A percentile compares a stretch with the other conserved stretches of the same genome.
Evolutionary conservation across 2,329 filamentous ascomycete species (phyloP).

Genomic region (Aspergillus sp.): DNA sequence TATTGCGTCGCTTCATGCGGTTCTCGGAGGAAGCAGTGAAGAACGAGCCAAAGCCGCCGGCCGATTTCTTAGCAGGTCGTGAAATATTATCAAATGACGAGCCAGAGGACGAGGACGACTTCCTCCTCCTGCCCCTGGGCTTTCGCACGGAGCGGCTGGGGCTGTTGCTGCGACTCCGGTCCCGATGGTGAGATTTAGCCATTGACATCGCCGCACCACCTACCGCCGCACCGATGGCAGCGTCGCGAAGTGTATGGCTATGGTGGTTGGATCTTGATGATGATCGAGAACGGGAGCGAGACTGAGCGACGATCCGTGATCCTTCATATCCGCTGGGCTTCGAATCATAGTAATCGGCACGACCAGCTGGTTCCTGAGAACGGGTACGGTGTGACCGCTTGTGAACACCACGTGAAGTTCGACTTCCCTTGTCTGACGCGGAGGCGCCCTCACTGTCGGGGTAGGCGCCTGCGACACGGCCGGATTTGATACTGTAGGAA

Average conservation of each 20-base stretch:
- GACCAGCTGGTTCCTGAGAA: slow-evolving; percentile 37
- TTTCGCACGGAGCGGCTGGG: slow-evolving; percentile 39
- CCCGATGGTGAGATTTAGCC: slow-evolving; percentile 24
- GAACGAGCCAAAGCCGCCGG: slow-evolving; percentile 60
- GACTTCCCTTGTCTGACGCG: slow-evolving; percentile 37
- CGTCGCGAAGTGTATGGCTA: slow-evolving; percentile 32
- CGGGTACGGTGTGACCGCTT: slow-evolving; percentile 29
- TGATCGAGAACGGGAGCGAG: slow-evolving; percentile 43
- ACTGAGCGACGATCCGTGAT: slow-evolving; percentile 32
- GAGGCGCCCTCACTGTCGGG: slow-evolving; percentile 30
- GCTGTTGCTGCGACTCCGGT: slow-evolving; percentile 24
- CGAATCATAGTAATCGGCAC: slow-evolving; percentile 28
- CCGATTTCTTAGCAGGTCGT: slow-evolving; percentile 49
- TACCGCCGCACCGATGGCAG: slow-evolving; percentile 39
- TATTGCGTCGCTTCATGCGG: slow-evolving; percentile 47
- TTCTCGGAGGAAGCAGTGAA: slow-evolving; percentile 63
- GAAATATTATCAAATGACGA: slow-evolving; percentile 68
- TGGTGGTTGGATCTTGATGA: slow-evolving; percentile 29
- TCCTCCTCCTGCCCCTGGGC: slow-evolving; percentile 35
- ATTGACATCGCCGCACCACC: slow-evolving; percentile 29
- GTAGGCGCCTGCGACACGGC: slow-evolving; percentile 38
- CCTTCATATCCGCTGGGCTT: slow-evolving; percentile 21
- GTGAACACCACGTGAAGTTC: slow-evolving; percentile 45
- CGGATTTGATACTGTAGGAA: slow-evolving; percentile 59
- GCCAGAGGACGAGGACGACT: slow-evolving; percentile 56